Percentiles rank a stretch among this genome's conserved stretches.
phyloP scores from a whole-genome alignment of 441 rosid species.

The Francoa sonchifolia region DNA sequence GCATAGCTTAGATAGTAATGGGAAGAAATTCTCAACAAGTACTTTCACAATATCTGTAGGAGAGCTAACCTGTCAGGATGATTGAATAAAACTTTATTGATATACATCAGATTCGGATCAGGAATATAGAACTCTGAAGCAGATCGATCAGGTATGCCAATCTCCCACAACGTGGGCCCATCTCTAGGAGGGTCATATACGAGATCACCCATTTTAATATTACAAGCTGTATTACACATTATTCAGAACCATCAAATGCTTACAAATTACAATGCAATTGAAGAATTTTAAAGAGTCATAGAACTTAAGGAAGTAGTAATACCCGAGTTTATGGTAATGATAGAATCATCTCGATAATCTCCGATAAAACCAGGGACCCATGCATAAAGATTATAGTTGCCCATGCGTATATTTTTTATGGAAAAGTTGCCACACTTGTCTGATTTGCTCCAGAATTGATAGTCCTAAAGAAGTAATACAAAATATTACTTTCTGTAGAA shows the following conservation, averaged over 20 bases:
- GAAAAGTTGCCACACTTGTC: slow-evolving; percentile 35
- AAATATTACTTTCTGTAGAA: not conserved
- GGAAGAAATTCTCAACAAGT: no score
- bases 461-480: slow-evolving; percentile 18
- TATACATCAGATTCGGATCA: slow-evolving; percentile 49
- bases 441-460: slow-evolving; percentile 54
- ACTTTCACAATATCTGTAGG: no score
- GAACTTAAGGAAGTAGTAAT: not conserved
- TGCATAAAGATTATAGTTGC: slow-evolving; percentile 39
- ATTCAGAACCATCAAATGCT: not conserved
- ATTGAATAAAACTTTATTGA: slow-evolving; percentile 53
- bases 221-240: slow-evolving; percentile 29
- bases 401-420: slow-evolving; percentile 23
- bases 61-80: slow-evolving; percentile 64
- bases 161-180: slow-evolving; percentile 88
- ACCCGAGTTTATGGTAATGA: slow-evolving; percentile 35
- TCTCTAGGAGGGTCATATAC: slow-evolving; percentile 61
- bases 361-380: slow-evolving; percentile 58
- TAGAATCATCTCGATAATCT: slow-evolving; percentile 29
- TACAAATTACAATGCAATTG: not conserved
- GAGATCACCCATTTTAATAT: slow-evolving; percentile 37
- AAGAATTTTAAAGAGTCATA: not conserved
- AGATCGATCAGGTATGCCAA: slow-evolving; percentile 68
- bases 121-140: slow-evolving; percentile 76
- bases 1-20: no score